Percentiles rank a stretch among this genome's conserved stretches.
Conservation (phyloP, 2,329 filamentous ascomycete genomes). For the Dactylellina drechsleri region DNA sequence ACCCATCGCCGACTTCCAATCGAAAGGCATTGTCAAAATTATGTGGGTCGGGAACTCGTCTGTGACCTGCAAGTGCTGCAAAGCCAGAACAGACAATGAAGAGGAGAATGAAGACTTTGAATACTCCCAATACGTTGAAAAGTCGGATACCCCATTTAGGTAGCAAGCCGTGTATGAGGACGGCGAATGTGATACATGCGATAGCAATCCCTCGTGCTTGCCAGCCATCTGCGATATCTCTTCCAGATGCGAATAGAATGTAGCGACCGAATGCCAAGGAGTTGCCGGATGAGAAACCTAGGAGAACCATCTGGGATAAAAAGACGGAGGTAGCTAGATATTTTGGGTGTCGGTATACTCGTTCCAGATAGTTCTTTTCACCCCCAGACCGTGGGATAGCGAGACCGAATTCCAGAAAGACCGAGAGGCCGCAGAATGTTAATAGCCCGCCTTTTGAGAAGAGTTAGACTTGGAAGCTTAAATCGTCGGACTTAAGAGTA, state of each 20-base stretch:
- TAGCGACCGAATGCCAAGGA: conserved; percentile 70
- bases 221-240: conserved; percentile 67
- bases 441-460: conserved; percentile 64
- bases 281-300: conserved; percentile 71
- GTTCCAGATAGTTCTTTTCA: conserved; percentile 74
- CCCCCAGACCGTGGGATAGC: conserved; percentile 72
- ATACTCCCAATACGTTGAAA: conserved; percentile 70
- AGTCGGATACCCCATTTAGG: conserved; percentile 71
- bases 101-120: conserved; percentile 71
- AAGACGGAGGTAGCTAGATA: conserved; percentile 71
- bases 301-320: conserved; percentile 71
- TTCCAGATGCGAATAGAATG: conserved; percentile 68
- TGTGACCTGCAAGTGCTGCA: conserved; percentile 67
- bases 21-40: conserved; percentile 70
- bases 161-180: conserved; percentile 66
- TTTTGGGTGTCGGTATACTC: conserved; percentile 70
- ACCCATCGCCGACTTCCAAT: conserved; percentile 62
- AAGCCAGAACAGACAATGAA: conserved; percentile 72
- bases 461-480: neutral
- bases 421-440: conserved; percentile 70
- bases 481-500: conserved; percentile 57
- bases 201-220: conserved; percentile 69
- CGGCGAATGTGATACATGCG: conserved; percentile 68
- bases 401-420: conserved; percentile 73
- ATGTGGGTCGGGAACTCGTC: conserved; percentile 65